phyloP scores from a whole-genome alignment of 2,329 filamentous ascomycete genomes.

The Spiromastix sp. region DNA sequence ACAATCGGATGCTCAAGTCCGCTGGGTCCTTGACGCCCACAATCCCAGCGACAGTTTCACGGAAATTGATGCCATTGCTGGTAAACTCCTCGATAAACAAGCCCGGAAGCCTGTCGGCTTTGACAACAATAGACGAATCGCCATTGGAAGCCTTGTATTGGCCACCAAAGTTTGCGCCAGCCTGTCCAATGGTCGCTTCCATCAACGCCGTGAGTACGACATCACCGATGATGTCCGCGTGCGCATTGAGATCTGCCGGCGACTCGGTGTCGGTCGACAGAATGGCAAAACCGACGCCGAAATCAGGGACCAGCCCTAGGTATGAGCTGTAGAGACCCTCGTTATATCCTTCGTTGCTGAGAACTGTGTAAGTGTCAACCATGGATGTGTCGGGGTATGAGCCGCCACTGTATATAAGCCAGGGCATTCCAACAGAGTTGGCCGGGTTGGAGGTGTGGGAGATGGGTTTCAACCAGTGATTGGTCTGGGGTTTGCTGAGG shows the following conservation, averaged over 20 bases:
- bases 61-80: slow-evolving; percentile 13
- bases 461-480: slow-evolving; percentile 31
- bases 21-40: slow-evolving; percentile 5
- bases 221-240: slow-evolving; percentile 21
- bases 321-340: slow-evolving; percentile 24
- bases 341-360: slow-evolving; percentile 20
- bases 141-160: slow-evolving; percentile 11
- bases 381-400: slow-evolving; percentile 12
- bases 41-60: slow-evolving; percentile 7
- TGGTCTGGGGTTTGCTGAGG: slow-evolving; percentile 21
- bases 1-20: slow-evolving; percentile 13
- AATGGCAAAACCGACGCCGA: slow-evolving; percentile 23
- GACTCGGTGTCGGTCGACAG: slow-evolving; percentile 16
- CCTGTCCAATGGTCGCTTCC: slow-evolving; percentile 16
- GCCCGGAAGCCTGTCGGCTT: slow-evolving; percentile 13
- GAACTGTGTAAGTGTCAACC: slow-evolving; percentile 26
- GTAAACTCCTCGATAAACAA: slow-evolving; percentile 10
- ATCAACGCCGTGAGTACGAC: slow-evolving; percentile 17
- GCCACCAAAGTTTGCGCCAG: slow-evolving; percentile 14
- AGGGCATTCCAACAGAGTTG: slow-evolving; percentile 26
- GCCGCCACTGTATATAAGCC: slow-evolving; percentile 23
- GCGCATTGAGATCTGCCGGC: slow-evolving; percentile 14
- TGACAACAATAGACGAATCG: slow-evolving; percentile 13
- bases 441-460: slow-evolving; percentile 25
- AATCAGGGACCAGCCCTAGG: slow-evolving; percentile 25